Evolutionary conservation across 192 early-diverging fungal species (phyloP).

Genomic region (Entophlyctis luteolus): DNA sequence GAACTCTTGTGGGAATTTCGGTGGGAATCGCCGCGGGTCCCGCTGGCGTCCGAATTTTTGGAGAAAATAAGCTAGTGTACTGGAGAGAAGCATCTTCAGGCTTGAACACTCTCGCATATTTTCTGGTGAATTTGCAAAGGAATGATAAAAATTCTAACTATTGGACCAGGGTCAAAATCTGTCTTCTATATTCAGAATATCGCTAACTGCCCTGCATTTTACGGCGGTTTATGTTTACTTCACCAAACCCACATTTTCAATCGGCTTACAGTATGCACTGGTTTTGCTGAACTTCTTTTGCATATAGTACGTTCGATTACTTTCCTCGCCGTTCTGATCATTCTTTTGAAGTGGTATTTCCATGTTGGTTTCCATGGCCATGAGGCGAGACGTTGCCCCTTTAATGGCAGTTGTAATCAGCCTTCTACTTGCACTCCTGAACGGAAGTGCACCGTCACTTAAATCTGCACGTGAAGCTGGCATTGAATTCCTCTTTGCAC

Average conservation of each 20-base stretch:
- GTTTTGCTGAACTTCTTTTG: constrained; percentile 40
- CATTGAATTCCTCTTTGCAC: constrained; percentile 14
- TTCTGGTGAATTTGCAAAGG: constrained; percentile 29
- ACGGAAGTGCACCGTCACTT: constrained; percentile 38
- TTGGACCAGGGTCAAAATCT: constrained; percentile 37
- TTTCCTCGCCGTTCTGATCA: not conserved
- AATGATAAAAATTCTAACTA: constrained; percentile 37
- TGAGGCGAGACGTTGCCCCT: constrained; percentile 33
- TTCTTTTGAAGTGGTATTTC: constrained; percentile 26
- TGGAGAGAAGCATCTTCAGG: constrained; percentile 38
- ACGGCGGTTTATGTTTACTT: constrained; percentile 32
- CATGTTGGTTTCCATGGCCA: constrained; percentile 33
- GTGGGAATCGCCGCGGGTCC: constrained; percentile 26
- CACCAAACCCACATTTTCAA: constrained; percentile 24
- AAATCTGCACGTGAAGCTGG: constrained; percentile 16
- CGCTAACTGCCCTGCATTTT: constrained; percentile 39
- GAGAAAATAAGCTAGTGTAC: constrained; percentile 25
- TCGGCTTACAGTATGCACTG: constrained; percentile 25
- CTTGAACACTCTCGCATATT: constrained; percentile 23
- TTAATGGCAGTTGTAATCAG: constrained; percentile 29
- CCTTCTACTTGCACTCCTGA: constrained; percentile 39
- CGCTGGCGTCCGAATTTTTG: constrained; percentile 31
- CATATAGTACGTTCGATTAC: constrained; percentile 34
- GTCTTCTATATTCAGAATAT: constrained; percentile 31
- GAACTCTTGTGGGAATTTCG: constrained; percentile 11